Conservation (phyloP, 2,329 filamentous ascomycete genomes). For the Penicillium nordicum region DNA sequence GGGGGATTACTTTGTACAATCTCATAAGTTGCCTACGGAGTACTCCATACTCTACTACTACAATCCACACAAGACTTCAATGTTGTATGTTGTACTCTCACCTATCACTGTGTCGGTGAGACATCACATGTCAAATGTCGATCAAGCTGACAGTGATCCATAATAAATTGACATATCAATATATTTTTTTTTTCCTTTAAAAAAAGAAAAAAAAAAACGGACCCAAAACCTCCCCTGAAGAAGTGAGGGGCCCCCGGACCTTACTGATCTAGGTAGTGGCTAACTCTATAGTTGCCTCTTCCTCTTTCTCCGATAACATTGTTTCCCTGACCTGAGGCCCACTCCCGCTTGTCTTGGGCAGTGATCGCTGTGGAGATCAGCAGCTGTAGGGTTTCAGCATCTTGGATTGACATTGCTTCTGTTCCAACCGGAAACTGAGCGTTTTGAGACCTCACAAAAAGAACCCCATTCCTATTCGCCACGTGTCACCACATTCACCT, state of each 20-base stretch:
- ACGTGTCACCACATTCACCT: not conserved
- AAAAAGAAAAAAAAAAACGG: not conserved
- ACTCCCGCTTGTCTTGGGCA: not conserved
- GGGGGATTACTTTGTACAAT: no score
- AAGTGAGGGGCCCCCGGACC: not conserved
- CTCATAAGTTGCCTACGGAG: not conserved
- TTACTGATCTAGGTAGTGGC: not conserved
- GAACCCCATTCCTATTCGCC: not conserved
- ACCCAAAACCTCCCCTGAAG: not conserved
- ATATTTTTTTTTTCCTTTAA: no score
- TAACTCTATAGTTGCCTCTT: not conserved
- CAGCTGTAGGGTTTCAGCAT: not conserved
- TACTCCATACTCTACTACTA: not conserved
- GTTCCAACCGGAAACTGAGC: not conserved
- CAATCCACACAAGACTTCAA: not conserved
- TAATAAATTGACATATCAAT: not conserved
- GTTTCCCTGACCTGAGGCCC: not conserved
- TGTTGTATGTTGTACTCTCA: not conserved
- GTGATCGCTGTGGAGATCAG: not conserved
- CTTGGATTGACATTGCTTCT: not conserved
- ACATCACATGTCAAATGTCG: conserved; percentile 1
- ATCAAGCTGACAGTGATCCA: not conserved
- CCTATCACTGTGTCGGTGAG: not conserved
- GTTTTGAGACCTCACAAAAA: not conserved
- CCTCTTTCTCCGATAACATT: not conserved